Evolutionary conservation across 257 asterid species (phyloP), one percentile per base, ranked within the genome.

Genomic region (Jacaranda mimosifolia): DNA sequence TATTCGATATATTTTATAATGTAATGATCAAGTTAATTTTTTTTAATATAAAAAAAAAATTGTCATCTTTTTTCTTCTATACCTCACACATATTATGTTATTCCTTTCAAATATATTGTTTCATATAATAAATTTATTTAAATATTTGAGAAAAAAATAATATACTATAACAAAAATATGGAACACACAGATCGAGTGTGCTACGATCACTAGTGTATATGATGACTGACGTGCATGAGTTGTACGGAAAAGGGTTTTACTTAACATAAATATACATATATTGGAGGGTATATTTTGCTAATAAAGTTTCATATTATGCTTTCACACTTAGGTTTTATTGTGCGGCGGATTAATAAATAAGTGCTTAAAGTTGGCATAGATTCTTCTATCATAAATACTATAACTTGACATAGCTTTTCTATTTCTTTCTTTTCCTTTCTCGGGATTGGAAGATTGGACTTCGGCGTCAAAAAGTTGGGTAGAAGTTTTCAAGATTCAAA

Each of bases 281-380:
- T 7, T 21, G 0, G 40, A 3, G 18, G 4, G 7, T 38, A 12
- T 40, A 17, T 66, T 67, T 67, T 67, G 56, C 40, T 43, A 13
- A 17, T 68, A 39, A 62, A 70, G 77, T 40, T 40, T 57, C 9
- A 36, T 48, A 63, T 52, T 81, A 81, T 77, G 64, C 82, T 77
- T 82, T 82, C 85, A 82, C 82, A 77, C 85, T 49, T 9, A 59
- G 13, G 40, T 59, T 72, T 49, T 12, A 17, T 49, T 60, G 45
- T 63, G 80, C 63, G 77, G 77, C 68, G 59, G 73, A 80, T 75
- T 66, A 63, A 51, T 40, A 66, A 60, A 49, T 62, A 55, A 64
- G 64, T 75, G 32, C 55, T 56, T 81, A 66, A 77, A 72, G 79
- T 57, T 52, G 72, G 81, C 49, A 82, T 81, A 77, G 77, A 82